These are phyloP conservation scores for Discostella stelligeroides DNA, from an alignment of 108 stramenopile species.

Conservation along the genomic window DNA sequence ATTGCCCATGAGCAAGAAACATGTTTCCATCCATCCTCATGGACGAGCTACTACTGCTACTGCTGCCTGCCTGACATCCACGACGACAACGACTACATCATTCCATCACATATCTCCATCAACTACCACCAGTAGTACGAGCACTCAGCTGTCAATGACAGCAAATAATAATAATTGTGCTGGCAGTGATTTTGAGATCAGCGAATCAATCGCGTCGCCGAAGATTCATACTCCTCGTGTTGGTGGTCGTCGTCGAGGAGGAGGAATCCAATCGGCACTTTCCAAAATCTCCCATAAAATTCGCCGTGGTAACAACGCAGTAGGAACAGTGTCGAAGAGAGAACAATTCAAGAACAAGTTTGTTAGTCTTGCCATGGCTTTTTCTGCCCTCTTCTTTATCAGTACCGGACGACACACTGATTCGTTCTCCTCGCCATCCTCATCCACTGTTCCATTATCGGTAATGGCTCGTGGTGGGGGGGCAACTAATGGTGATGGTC, in stretches of 20 bases:
- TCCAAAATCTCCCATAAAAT: conserved; percentile 2
- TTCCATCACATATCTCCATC: neutral
- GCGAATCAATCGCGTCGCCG: no score
- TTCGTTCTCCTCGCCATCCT: neutral
- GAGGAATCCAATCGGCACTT: neutral
- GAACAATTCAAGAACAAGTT: conserved; percentile 15
- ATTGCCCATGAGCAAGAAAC: neutral
- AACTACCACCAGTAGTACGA: neutral
- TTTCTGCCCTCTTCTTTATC: conserved; percentile 25
- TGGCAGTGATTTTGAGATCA: no score
- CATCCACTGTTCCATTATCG: neutral
- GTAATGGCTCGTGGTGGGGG: conserved; percentile 2
- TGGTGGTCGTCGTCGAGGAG: neutral
- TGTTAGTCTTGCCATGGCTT: conserved; percentile 22
- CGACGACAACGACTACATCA: neutral
- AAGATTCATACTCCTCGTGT: no score
- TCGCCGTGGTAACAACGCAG: conserved; percentile 1
- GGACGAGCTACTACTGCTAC: neutral
- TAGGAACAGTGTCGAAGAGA: conserved; percentile 20
- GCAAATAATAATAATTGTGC: neutral
- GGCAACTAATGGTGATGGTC: neutral
- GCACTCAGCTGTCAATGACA: conserved; percentile 4
- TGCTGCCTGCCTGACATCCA: no score
- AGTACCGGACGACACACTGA: conserved; percentile 5
- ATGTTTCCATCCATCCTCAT: neutral